Conservation (phyloP, 2,329 filamentous ascomycete species). For the Fusarium staphyleae region DNA sequence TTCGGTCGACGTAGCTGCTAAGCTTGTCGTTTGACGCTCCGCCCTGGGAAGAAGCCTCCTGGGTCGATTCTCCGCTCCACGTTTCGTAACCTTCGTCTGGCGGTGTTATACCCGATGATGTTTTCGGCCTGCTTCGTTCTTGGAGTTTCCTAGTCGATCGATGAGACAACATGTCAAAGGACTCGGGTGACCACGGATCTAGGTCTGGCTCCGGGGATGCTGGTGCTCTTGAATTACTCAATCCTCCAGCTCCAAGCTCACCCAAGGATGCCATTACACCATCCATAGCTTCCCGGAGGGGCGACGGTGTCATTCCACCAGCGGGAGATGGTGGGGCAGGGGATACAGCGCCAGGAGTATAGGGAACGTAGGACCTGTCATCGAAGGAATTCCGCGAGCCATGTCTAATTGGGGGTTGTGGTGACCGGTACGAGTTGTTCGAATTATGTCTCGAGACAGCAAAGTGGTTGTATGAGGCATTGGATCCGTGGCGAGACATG, state of each 20-base stretch:
- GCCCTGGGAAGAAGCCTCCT: conserved; percentile 53
- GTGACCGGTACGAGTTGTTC: conserved; percentile 46
- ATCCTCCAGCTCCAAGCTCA: conserved; percentile 64
- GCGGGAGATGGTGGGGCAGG: conserved; percentile 73
- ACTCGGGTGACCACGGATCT: conserved; percentile 90
- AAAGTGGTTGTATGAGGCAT: conserved; percentile 44
- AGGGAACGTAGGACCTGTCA: conserved; percentile 43
- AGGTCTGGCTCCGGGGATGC: conserved; percentile 64
- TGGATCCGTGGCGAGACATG: conserved; percentile 47
- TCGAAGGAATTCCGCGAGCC: conserved; percentile 42
- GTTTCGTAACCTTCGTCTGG: conserved; percentile 69
- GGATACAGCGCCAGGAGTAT: conserved; percentile 66
- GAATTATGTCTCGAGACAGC: conserved; percentile 50
- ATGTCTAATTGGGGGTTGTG: conserved; percentile 31
- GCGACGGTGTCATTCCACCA: conserved; percentile 81
- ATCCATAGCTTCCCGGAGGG: conserved; percentile 93
- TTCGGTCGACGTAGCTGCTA: conserved; percentile 86
- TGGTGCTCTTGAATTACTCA: conserved; percentile 60
- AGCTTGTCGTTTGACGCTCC: conserved; percentile 65
- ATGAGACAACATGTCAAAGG: conserved; percentile 67
- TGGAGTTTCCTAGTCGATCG: conserved; percentile 38
- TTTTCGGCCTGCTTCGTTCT: conserved; percentile 62
- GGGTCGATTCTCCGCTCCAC: conserved; percentile 62
- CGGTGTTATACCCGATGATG: conserved; percentile 73
- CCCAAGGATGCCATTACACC: conserved; percentile 96